A percentile compares a stretch with the other conserved stretches of the same genome.
These are phyloP conservation scores for Leccinellum rugosiceps DNA, from an alignment of 768 basidiomycete genomes.

Conservation along the genomic window DNA sequence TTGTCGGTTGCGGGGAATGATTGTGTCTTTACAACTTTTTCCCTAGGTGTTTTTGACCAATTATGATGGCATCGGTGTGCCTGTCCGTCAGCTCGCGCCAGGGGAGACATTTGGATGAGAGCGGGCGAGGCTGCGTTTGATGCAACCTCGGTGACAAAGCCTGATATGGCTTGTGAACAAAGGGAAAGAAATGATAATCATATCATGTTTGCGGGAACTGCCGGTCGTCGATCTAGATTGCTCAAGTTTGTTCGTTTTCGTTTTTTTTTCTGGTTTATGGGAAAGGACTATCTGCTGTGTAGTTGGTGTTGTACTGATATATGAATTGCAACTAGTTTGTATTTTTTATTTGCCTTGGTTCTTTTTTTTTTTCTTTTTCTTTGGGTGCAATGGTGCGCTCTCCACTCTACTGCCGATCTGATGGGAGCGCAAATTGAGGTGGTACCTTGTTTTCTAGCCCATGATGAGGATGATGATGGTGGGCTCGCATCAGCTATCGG, in stretches of 20 bases:
- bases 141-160: too few species aligned
- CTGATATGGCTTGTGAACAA: neutral
- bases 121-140: neutral
- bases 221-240: neutral
- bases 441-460: too few species aligned
- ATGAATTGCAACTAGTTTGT: too few species aligned
- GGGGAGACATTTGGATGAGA: conserved; percentile 25
- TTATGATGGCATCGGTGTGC: conserved; percentile 23
- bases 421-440: too few species aligned
- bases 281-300: neutral
- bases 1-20: too few species aligned
- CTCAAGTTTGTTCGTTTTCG: neutral
- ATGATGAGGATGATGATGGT: too few species aligned
- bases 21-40: neutral
- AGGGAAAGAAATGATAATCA: neutral
- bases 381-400: too few species aligned
- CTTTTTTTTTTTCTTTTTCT: too few species aligned
- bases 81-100: conserved; percentile 22
- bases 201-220: neutral
- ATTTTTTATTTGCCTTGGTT: too few species aligned
- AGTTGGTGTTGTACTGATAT: neutral
- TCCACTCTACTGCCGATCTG: too few species aligned
- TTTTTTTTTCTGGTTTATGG: neutral
- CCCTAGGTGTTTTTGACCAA: conserved; percentile 22
- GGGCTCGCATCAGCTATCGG: too few species aligned